These are phyloP conservation scores for Chaetoceros tenuissimus DNA, from an alignment of 108 stramenopile species.

Conservation along the genomic window DNA sequence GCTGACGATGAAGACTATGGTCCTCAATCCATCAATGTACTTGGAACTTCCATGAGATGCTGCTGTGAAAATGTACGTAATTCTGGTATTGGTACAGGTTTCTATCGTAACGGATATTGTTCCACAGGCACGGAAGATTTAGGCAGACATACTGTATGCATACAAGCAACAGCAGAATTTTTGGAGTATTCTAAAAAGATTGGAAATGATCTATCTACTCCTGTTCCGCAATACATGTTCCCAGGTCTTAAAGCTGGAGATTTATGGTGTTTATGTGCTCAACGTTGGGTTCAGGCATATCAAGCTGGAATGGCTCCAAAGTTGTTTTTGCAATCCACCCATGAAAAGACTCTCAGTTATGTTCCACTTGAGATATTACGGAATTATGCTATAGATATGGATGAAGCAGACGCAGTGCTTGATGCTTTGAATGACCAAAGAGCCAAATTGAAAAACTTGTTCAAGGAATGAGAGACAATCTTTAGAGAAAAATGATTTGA, in stretches of 20 bases:
- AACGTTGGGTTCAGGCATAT: conserved; percentile 77
- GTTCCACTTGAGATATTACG: conserved; percentile 40
- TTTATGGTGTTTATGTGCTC: conserved; percentile 83
- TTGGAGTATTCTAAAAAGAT: conserved; percentile 54
- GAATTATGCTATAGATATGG: conserved; percentile 50
- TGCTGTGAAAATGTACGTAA: conserved; percentile 61
- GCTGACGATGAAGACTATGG: conserved; percentile 4
- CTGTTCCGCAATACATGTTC: conserved; percentile 61
- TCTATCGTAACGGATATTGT: conserved; percentile 78
- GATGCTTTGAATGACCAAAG: conserved; percentile 47
- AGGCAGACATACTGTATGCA: conserved; percentile 77
- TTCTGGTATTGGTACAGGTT: conserved; percentile 73
- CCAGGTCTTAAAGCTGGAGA: conserved; percentile 78
- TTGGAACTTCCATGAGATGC: conserved; percentile 48
- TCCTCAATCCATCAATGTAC: conserved; percentile 36
- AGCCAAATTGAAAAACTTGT: conserved; percentile 36
- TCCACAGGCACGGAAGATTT: conserved; percentile 63
- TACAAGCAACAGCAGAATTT: conserved; percentile 68
- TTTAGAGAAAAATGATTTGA: no score
- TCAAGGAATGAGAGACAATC: no score
- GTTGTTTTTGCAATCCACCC: conserved; percentile 57
- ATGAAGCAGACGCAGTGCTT: conserved; percentile 39
- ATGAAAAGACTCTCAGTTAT: conserved; percentile 73
- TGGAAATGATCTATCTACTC: conserved; percentile 74
- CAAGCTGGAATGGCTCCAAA: conserved; percentile 55